phyloP scores from a whole-genome alignment of 768 basidiomycete genomes.

The Panaeolus papilionaceus region DNA sequence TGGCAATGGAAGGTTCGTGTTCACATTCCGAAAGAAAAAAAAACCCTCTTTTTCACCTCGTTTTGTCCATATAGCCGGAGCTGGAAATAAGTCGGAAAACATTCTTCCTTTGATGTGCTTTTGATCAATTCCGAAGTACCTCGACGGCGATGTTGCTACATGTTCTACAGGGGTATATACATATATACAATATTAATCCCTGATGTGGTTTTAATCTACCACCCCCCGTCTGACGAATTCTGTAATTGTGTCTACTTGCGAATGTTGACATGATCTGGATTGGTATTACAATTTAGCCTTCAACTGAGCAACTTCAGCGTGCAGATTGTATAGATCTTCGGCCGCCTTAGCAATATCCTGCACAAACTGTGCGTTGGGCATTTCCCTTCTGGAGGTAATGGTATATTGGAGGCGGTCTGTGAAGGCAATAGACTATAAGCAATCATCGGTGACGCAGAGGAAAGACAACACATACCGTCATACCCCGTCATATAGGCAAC shows the following conservation, averaged over 20 bases:
- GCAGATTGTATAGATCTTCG: slow-evolving; percentile 74
- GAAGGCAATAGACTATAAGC: background rate
- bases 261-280: background rate
- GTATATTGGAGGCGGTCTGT: slow-evolving; percentile 85
- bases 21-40: background rate
- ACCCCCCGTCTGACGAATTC: background rate
- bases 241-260: background rate
- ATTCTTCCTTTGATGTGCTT: slow-evolving; percentile 73
- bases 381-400: slow-evolving; percentile 84
- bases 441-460: slow-evolving; percentile 20
- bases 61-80: slow-evolving; percentile 67
- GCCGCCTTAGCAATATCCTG: slow-evolving; percentile 67
- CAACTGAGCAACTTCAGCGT: slow-evolving; percentile 33
- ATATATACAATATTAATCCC: background rate
- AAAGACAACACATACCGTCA: slow-evolving; percentile 55
- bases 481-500: slow-evolving; percentile 95
- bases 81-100: slow-evolving; percentile 89
- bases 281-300: slow-evolving; percentile 43
- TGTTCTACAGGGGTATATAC: background rate
- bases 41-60: background rate
- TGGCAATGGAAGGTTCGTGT: slow-evolving; percentile 90
- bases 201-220: background rate
- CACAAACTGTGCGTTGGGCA: slow-evolving; percentile 79
- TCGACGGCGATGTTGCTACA: background rate
- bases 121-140: background rate